A percentile compares a stretch with the other conserved stretches of the same genome.
These are phyloP conservation scores for Amanita exitialis DNA, from an alignment of 768 basidiomycete species.

Conservation along the genomic window DNA sequence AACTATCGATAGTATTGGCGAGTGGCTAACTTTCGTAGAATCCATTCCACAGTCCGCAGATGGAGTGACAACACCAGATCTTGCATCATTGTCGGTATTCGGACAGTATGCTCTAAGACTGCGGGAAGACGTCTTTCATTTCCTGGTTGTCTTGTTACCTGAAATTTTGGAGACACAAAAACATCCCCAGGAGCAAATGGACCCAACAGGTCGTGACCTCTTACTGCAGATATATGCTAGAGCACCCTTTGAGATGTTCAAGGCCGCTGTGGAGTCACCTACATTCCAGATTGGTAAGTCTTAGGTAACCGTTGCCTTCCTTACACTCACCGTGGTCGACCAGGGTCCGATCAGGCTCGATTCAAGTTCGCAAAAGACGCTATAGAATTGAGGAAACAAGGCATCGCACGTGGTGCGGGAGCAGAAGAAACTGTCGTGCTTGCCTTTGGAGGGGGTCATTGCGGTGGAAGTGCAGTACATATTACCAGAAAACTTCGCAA, in stretches of 20 bases:
- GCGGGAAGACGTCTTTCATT: constrained; percentile 70
- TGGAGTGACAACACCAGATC: constrained; percentile 39
- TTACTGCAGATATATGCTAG: constrained; percentile 66
- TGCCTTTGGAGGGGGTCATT: constrained; percentile 68
- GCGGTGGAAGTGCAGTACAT: constrained; percentile 69
- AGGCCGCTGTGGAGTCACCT: constrained; percentile 70
- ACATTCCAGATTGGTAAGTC: constrained; percentile 66
- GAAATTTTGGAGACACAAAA: constrained; percentile 44
- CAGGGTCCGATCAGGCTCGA: constrained; percentile 75
- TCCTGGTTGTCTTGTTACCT: constrained; percentile 68
- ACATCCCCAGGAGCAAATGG: constrained; percentile 25
- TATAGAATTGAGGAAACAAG: constrained; percentile 73
- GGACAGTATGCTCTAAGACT: constrained; percentile 70
- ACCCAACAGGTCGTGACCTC: constrained; percentile 51
- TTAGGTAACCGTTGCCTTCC: neutral
- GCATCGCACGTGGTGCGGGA: constrained; percentile 58
- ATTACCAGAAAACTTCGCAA: constrained; percentile 82
- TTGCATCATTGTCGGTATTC: constrained; percentile 50
- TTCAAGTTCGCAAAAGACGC: constrained; percentile 92
- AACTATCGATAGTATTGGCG: constrained; percentile 59
- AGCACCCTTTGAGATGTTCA: constrained; percentile 85
- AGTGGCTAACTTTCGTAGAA: constrained; percentile 75
- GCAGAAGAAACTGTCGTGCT: constrained; percentile 88
- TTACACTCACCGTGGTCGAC: constrained; percentile 12
- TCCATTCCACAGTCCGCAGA: constrained; percentile 38